phyloP scores from a whole-genome alignment of 345 rosid genomes.

The Dipteronia dyeriana region DNA sequence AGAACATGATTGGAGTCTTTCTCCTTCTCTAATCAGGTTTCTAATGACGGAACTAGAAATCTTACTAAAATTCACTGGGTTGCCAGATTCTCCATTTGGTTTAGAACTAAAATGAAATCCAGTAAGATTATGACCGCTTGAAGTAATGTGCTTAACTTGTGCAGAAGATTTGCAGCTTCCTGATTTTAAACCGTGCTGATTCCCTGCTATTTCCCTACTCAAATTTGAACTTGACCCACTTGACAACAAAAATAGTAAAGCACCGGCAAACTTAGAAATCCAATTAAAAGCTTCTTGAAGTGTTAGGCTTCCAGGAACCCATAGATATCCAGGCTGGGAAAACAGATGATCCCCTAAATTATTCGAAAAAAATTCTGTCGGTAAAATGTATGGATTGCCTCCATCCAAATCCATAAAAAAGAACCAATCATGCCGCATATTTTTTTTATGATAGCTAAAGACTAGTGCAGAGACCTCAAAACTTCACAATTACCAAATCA shows the following conservation, averaged over 20 bases:
- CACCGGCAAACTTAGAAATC: conserved; percentile 62
- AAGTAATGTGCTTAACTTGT: conserved; percentile 37
- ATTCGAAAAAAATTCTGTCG: conserved; percentile 45
- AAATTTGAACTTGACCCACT: conserved; percentile 48
- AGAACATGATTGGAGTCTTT: conserved; percentile 53
- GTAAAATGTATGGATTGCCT: conserved; percentile 43
- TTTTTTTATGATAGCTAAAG: not conserved
- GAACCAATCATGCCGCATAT: conserved; percentile 48
- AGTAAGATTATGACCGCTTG: conserved; percentile 28
- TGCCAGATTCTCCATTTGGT: conserved; percentile 30
- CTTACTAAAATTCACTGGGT: conserved; percentile 40
- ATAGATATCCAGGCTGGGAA: conserved; percentile 39
- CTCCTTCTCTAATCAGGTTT: conserved; percentile 57
- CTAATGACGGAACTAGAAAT: conserved; percentile 49
- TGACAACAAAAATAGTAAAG: conserved; percentile 56
- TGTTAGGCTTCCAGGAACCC: conserved; percentile 48
- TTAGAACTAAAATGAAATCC: conserved; percentile 33
- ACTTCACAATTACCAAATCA: conserved; percentile 11
- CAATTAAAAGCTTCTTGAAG: conserved; percentile 61
- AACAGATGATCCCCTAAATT: conserved; percentile 44
- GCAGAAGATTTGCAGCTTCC: conserved; percentile 36
- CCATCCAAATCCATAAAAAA: conserved; percentile 53
- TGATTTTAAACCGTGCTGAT: conserved; percentile 30
- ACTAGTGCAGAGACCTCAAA: conserved; percentile 22
- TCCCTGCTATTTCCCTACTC: conserved; percentile 39